Conservation (phyloP, 73 alveolate species). For the Paramecium sexaurelia region DNA sequence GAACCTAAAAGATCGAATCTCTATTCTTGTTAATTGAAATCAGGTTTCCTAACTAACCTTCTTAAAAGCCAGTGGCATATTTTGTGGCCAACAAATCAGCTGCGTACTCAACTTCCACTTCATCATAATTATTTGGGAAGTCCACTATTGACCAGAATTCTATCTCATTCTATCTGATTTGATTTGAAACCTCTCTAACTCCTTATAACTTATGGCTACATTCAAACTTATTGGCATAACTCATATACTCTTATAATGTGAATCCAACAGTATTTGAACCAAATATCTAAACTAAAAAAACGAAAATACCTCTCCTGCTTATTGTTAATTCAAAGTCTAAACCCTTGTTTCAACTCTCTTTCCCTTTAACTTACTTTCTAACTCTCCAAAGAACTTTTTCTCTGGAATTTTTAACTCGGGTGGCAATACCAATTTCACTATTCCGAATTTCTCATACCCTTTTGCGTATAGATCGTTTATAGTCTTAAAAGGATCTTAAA, state of each 20-base stretch:
- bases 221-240: conserved; percentile 58
- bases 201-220: conserved; percentile 9
- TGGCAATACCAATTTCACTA: conserved; percentile 82
- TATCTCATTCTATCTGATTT: conserved; percentile 66
- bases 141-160: conserved; percentile 84
- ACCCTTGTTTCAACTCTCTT: conserved; percentile 74
- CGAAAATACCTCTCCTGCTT: conserved; percentile 78
- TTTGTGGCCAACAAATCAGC: conserved; percentile 81
- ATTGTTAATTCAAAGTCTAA: conserved; percentile 66
- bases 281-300: conserved; percentile 50
- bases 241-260: conserved; percentile 60
- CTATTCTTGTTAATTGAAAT: conserved; percentile 62
- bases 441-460: conserved; percentile 72
- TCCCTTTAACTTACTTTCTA: conserved; percentile 55
- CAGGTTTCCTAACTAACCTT: conserved; percentile 67
- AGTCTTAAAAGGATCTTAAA: conserved; percentile 74
- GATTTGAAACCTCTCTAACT: conserved; percentile 22
- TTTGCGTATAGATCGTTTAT: conserved; percentile 74
- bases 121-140: conserved; percentile 58
- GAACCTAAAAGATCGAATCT: conserved; percentile 74
- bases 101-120: conserved; percentile 81
- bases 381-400: not conserved
- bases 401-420: conserved; percentile 32
- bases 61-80: conserved; percentile 78
- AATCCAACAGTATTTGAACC: not conserved